Evolutionary conservation across 768 basidiomycete genomes (phyloP).

Genomic region (Amanita muscaria): DNA sequence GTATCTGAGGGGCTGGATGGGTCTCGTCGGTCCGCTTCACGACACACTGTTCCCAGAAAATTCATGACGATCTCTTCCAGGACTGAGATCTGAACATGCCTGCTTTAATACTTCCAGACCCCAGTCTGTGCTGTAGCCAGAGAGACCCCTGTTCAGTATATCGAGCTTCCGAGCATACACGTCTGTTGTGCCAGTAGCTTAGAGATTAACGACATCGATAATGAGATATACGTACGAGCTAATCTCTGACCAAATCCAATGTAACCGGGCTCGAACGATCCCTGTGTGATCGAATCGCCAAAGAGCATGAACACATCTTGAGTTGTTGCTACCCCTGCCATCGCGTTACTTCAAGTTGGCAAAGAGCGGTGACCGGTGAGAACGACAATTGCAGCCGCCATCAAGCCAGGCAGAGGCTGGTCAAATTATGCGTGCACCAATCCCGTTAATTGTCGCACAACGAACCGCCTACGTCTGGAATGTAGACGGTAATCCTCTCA

Average conservation of each 20-base stretch:
- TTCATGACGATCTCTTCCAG: background rate
- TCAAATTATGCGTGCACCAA: constrained; percentile 25
- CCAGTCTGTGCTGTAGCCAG: constrained; percentile 88
- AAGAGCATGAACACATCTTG: constrained; percentile 68
- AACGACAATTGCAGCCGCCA: background rate
- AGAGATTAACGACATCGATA: constrained; percentile 3
- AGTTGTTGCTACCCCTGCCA: constrained; percentile 38
- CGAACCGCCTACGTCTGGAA: constrained; percentile 85
- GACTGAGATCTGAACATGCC: constrained; percentile 25
- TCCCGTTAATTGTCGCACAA: constrained; percentile 68
- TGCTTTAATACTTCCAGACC: constrained; percentile 70
- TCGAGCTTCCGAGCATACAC: constrained; percentile 76
- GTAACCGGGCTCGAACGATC: constrained; percentile 40
- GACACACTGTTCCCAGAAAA: constrained; percentile 36
- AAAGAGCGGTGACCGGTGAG: background rate
- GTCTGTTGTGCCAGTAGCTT: constrained; percentile 32
- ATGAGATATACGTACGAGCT: constrained; percentile 38
- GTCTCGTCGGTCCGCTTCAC: constrained; percentile 41
- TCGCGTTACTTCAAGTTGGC: background rate
- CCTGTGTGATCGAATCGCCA: constrained; percentile 78
- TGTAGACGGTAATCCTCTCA: constrained; percentile 49
- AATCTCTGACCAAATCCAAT: constrained; percentile 63
- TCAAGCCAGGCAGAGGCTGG: too few relatives aligned
- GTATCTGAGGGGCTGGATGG: constrained; percentile 58
- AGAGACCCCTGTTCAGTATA: constrained; percentile 76